A percentile compares a stretch with the other conserved stretches of the same genome.
Conservation (phyloP, 257 asterid species). For the Petunia secreta region DNA sequence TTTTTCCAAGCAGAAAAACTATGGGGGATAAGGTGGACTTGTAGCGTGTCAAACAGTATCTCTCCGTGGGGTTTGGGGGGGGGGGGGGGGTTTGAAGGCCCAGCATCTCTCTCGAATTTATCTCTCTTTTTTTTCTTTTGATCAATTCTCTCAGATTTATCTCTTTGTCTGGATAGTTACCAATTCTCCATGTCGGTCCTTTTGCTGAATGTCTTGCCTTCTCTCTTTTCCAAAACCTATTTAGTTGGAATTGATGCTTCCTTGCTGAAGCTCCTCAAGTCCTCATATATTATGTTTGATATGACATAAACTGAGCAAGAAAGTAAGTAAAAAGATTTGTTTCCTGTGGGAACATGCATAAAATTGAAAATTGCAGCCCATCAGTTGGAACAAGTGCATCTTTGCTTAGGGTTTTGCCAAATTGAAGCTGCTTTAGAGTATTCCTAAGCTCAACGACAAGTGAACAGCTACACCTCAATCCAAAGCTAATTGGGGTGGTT, state of each 20-base stretch:
- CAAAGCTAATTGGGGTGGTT: background rate
- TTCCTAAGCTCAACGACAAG: background rate
- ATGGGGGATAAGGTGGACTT: background rate
- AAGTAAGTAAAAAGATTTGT: background rate
- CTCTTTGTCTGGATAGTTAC: conserved; percentile 14
- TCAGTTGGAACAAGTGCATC: background rate
- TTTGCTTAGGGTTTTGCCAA: background rate
- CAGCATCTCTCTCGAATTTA: too few relatives aligned
- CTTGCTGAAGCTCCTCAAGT: background rate
- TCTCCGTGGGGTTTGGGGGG: too few relatives aligned
- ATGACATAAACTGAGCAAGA: conserved; percentile 9
- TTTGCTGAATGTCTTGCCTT: background rate
- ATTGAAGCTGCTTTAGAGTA: conserved; percentile 20
- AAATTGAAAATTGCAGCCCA: background rate
- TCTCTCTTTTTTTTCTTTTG: too few relatives aligned
- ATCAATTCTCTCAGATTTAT: background rate
- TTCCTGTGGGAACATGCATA: background rate
- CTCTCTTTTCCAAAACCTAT: background rate
- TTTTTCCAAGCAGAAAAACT: background rate
- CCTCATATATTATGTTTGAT: conserved; percentile 6
- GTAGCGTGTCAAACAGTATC: background rate
- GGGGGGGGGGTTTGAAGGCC: too few relatives aligned
- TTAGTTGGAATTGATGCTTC: background rate
- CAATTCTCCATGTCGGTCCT: conserved; percentile 4
- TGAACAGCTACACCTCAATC: background rate